Evolutionary conservation across 1,139 yeast genomes (phyloP).

Genomic region (Pichia sp.): DNA sequence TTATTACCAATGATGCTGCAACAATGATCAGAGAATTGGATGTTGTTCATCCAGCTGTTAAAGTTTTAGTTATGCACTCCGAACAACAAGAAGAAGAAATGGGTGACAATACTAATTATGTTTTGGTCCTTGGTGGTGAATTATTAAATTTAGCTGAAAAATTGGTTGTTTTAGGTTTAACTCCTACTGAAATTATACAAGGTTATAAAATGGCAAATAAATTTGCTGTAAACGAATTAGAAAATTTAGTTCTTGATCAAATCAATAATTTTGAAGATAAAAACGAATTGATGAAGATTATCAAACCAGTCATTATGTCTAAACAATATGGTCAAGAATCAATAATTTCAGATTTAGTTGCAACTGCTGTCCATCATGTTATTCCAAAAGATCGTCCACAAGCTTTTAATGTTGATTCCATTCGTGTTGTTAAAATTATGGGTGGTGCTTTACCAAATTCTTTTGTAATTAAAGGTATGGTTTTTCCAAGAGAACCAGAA

Average conservation of each 20-base stretch:
- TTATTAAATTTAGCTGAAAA: constrained; percentile 78
- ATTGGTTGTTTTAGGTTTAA: constrained; percentile 75
- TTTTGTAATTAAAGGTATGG: constrained; percentile 92
- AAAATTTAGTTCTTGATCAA: constrained; percentile 55
- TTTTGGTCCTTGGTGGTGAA: constrained; percentile 83
- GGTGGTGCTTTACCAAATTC: constrained; percentile 75
- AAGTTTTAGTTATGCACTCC: constrained; percentile 90
- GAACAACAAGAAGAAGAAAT: constrained; percentile 92
- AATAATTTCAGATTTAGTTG: constrained; percentile 66
- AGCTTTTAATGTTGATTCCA: constrained; percentile 78
- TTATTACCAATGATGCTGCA: constrained; percentile 94
- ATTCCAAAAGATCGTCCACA: constrained; percentile 52
- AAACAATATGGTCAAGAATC: constrained; percentile 91
- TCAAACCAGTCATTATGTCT: constrained; percentile 84
- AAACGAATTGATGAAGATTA: constrained; percentile 61
- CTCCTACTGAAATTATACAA: constrained; percentile 83
- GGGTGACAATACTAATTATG: constrained; percentile 74
- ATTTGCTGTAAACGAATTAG: constrained; percentile 63
- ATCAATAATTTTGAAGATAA: constrained; percentile 53
- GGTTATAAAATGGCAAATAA: constrained; percentile 82
- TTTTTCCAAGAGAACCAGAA: constrained; percentile 94
- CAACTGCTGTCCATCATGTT: constrained; percentile 77
- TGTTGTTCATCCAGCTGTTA: constrained; percentile 95
- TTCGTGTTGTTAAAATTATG: constrained; percentile 94
- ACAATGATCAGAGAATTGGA: constrained; percentile 91